A percentile compares a stretch with the other conserved stretches of the same genome.
Conservation (phyloP, 2,329 filamentous ascomycete species). For the Aspergillus amoenus region DNA sequence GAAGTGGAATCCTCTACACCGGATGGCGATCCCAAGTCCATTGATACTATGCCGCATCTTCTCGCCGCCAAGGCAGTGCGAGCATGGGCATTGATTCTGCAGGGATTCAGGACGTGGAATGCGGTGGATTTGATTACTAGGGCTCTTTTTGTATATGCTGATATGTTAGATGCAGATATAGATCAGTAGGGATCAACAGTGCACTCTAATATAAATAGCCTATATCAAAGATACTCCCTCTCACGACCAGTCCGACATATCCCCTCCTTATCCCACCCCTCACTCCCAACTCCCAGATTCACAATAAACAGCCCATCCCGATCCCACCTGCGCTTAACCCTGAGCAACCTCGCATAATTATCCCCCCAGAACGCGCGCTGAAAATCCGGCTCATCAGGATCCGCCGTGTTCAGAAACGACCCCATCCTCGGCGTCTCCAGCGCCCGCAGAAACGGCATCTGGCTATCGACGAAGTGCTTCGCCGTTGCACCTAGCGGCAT, state of each 20-base stretch:
- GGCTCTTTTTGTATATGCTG: no score
- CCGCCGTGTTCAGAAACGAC: slow-evolving; percentile 41
- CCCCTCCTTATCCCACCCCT: slow-evolving; percentile 26
- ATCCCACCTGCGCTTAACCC: slow-evolving; percentile 17
- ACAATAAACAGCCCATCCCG: slow-evolving; percentile 28
- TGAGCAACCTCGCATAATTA: slow-evolving; percentile 11
- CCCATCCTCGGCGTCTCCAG: slow-evolving; percentile 22
- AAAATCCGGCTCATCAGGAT: slow-evolving; percentile 41
- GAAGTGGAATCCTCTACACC: no score
- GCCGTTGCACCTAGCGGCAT: not conserved
- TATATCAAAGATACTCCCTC: not conserved
- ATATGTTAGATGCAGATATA: no score
- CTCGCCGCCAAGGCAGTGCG: no score
- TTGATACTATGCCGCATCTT: no score
- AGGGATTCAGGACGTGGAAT: no score
- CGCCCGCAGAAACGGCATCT: not conserved
- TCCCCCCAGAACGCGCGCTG: slow-evolving; percentile 42
- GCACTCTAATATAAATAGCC: no score
- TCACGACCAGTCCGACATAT: slow-evolving; percentile 14
- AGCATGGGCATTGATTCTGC: no score
- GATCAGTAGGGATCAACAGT: no score
- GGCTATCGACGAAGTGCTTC: not conserved
- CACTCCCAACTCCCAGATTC: slow-evolving; percentile 23
- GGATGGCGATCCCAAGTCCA: no score
- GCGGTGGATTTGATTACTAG: no score